phyloP scores from a whole-genome alignment of 2,329 filamentous ascomycete species.

The Beauveria sp. region DNA sequence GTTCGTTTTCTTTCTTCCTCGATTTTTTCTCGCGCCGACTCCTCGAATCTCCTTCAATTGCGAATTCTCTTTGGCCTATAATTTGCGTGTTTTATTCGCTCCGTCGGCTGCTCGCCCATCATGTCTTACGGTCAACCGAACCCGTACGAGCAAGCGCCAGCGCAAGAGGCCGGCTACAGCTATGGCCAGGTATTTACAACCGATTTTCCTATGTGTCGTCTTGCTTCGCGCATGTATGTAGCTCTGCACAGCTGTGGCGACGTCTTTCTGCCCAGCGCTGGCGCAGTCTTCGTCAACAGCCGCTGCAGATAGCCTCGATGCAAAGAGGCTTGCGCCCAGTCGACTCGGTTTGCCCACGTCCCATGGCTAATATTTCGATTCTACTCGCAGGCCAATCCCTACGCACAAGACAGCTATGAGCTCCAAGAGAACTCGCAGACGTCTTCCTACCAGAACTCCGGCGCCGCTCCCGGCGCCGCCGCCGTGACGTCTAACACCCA shows the following conservation, averaged over 20 bases:
- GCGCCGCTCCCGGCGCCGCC: not conserved
- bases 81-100: not conserved
- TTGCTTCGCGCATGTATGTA: not conserved
- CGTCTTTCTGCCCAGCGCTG: not conserved
- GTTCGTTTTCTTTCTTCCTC: not conserved
- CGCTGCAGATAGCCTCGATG: not conserved
- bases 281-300: not conserved
- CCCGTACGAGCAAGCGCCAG: slow-evolving; percentile 51
- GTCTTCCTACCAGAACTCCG: slow-evolving; percentile 14
- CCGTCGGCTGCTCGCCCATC: slow-evolving; percentile 15
- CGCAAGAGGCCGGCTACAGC: slow-evolving; percentile 39
- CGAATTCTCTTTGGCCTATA: not conserved
- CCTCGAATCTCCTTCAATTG: not conserved
- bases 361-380: not conserved
- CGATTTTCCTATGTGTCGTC: not conserved
- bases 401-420: slow-evolving; percentile 35
- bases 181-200: slow-evolving; percentile 32
- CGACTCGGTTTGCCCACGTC: not conserved
- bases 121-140: slow-evolving; percentile 60
- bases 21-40: not conserved
- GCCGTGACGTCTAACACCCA: slow-evolving; percentile 19
- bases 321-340: not conserved
- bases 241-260: not conserved
- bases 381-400: slow-evolving; percentile 21
- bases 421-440: slow-evolving; percentile 33